A percentile compares a stretch with the other conserved stretches of the same genome.
These are phyloP conservation scores for Aegilops bicornis DNA, from an alignment of 176 grass and related monocot genomes.

Conservation along the genomic window DNA sequence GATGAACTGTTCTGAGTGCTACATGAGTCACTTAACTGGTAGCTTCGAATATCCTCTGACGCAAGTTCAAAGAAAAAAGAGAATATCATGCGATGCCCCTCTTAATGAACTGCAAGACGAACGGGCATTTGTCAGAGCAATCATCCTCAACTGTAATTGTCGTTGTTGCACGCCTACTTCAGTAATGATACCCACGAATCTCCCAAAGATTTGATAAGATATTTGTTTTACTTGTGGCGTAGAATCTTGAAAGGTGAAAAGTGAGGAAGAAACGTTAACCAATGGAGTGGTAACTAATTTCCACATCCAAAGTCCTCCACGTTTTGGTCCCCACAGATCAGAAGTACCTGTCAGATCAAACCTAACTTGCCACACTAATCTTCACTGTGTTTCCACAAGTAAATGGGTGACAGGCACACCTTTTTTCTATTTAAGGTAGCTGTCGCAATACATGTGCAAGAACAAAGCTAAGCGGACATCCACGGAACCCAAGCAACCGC, in stretches of 20 bases:
- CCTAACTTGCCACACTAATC: not conserved
- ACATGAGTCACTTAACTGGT: not conserved
- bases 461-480: not conserved
- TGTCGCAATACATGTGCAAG: not conserved
- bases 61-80: too few relatives aligned
- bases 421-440: not conserved
- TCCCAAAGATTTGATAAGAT: constrained; percentile 45
- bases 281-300: constrained; percentile 44
- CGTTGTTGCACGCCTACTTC: constrained; percentile 39
- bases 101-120: constrained; percentile 11
- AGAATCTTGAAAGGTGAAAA: constrained; percentile 39
- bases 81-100: not conserved
- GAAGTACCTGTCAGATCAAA: constrained; percentile 30
- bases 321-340: constrained; percentile 21
- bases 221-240: constrained; percentile 30
- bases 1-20: too few relatives aligned
- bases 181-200: constrained; percentile 38
- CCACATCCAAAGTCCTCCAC: constrained; percentile 33
- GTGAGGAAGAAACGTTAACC: not conserved
- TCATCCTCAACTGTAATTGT: constrained; percentile 32
- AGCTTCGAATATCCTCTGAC: not conserved
- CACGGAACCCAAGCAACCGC: not conserved
- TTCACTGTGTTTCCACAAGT: not conserved
- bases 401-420: not conserved
- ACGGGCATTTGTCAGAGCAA: constrained; percentile 15